Base-by-base conservation (phyloP, 2,329 filamentous ascomycete genomes). In the Simplicillium sp. region DNA sequence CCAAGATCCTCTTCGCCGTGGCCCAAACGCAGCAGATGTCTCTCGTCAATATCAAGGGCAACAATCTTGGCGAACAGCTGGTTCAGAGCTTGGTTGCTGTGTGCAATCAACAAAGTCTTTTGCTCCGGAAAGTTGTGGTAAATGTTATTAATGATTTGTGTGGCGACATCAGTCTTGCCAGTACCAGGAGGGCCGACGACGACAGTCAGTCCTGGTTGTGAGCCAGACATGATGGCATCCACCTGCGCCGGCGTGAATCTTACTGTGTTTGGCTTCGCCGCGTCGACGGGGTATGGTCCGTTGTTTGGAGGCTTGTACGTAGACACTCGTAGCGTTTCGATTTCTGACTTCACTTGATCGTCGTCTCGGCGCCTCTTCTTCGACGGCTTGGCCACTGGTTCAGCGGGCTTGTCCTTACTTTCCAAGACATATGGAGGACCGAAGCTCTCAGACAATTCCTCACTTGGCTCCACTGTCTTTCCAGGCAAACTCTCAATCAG, bases 141-240 rank as follows among this genome's bases (percentile, higher is more conserved):
- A 51, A 98, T 84, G 60, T 97, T 96, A 67, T 87, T 96, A 65
- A 98, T 98, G 58, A 97, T 94, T 61, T 98, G 92, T 4, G 90
- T 96, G 37, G 88, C 89, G 40, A 98, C 92, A 62, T 98, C 92
- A n/a, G 92, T 98, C 68, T 98, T 98, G 47, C 94, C 92, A 7
- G 92, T 98, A 41, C 92, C 92, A 7, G 92, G 92, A 40, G 92
- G 92, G 1, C 92, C 92, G 46, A 98, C 87, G 50, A 98, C 84
- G 37, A 98, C 77, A 1, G 90, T 96, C 39, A 98, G 71, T 15
- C 94, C 92, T 29, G 92, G 90, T 54, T 98, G 94, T 7, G 87
- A 89, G 15, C 92, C 92, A 33, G 90, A 96, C 45, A 85, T 80
- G 53, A 98, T 92, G 18, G 92, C 92, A 58, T 97, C 86, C 20